Conservation (phyloP, 805 yeast genomes). For the Kazachstania bromeliacearum region DNA sequence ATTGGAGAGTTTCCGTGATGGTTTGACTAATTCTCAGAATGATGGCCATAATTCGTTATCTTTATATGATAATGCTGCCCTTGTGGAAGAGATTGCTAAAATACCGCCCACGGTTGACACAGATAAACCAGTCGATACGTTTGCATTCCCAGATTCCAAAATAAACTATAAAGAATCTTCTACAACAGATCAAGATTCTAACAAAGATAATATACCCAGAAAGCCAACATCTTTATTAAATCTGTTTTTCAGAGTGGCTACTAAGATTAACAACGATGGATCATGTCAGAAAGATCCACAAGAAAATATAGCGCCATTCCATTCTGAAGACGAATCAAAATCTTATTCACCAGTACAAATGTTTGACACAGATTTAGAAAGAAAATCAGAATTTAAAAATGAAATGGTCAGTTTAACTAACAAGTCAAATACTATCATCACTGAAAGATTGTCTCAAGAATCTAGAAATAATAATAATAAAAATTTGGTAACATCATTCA, state of each 20-base stretch:
- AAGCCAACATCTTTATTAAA: slow-evolving; percentile 3
- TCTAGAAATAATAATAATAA: neutral
- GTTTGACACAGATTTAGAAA: neutral
- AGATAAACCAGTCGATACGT: no score
- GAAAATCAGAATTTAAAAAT: slow-evolving; percentile 1
- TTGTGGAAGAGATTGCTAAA: no score
- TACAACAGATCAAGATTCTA: neutral
- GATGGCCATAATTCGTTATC: neutral
- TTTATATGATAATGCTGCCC: no score
- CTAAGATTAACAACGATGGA: slow-evolving; percentile 1
- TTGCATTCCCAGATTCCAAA: neutral
- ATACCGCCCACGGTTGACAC: neutral
- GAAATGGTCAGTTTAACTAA: slow-evolving; percentile 4
- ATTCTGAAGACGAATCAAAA: neutral
- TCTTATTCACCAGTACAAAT: neutral
- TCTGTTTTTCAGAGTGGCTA: slow-evolving; percentile 4
- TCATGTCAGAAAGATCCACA: neutral
- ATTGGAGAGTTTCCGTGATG: neutral
- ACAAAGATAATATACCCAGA: neutral
- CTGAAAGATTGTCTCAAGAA: slow-evolving; percentile 4
- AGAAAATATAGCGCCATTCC: neutral
- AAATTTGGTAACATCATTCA: neutral
- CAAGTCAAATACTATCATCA: slow-evolving; percentile 4
- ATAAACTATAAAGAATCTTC: neutral
- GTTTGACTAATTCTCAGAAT: neutral